Evolutionary conservation across 768 basidiomycete genomes (phyloP).

Genomic region (Austroboletus eburneus): DNA sequence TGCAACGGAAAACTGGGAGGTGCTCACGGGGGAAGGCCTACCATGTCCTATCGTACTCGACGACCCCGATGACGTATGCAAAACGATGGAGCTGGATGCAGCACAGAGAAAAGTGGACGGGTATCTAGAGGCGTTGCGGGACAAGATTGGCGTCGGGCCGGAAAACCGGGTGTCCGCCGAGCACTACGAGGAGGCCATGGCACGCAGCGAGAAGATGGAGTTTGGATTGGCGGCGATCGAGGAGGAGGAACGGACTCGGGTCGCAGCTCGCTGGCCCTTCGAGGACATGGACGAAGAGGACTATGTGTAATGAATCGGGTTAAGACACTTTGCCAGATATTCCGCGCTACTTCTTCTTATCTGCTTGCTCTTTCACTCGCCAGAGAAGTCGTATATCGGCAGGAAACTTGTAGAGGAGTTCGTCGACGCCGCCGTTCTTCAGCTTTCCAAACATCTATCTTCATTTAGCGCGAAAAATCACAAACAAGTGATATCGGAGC

Average conservation of each 20-base stretch:
- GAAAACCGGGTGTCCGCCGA: constrained; percentile 1
- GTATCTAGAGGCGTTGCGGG: not conserved
- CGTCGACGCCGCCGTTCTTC: too few species aligned
- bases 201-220: not conserved
- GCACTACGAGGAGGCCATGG: not conserved
- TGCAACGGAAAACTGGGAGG: not conserved
- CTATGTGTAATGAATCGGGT: not conserved
- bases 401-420: too few species aligned
- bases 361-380: too few species aligned
- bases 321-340: too few species aligned
- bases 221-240: constrained; percentile 25
- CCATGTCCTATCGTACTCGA: constrained; percentile 3
- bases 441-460: too few species aligned
- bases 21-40: not conserved
- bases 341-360: too few species aligned
- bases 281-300: constrained; percentile 32
- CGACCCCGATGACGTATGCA: not conserved
- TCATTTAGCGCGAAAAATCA: too few species aligned
- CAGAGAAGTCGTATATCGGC: too few species aligned
- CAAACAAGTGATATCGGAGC: too few species aligned
- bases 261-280: constrained; percentile 38
- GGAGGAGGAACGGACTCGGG: constrained; percentile 37
- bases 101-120: not conserved
- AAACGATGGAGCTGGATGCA: not conserved
- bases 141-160: not conserved